Evolutionary conservation across 805 yeast genomes (phyloP).

Genomic region (Wickerhamiella cacticola): DNA sequence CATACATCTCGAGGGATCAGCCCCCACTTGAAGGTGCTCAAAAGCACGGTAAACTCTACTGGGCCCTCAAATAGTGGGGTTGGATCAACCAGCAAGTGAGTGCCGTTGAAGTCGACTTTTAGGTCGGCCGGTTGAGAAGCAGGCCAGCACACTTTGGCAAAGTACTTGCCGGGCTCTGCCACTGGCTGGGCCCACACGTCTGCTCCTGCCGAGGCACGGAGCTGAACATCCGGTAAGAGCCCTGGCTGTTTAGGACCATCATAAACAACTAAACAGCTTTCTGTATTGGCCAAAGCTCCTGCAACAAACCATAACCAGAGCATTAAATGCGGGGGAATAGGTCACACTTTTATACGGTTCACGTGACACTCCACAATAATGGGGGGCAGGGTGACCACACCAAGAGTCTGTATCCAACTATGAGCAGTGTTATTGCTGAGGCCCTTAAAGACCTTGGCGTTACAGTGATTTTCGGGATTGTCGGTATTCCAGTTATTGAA

Average conservation of each 20-base stretch:
- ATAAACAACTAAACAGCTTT: background rate
- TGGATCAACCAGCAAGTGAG: background rate
- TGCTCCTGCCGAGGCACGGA: background rate
- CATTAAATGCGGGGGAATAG: no score
- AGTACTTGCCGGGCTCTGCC: conserved; percentile 20
- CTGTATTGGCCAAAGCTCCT: conserved; percentile 2
- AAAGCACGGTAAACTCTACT: conserved; percentile 1
- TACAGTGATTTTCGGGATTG: conserved; percentile 51
- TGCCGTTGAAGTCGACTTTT: conserved; percentile 17
- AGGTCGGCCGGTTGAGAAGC: conserved; percentile 27
- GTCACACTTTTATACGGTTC: no score
- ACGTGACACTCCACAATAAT: conserved; percentile 6
- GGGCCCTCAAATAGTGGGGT: background rate
- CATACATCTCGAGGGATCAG: conserved; percentile 7
- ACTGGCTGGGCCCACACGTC: background rate
- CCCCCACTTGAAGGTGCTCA: conserved; percentile 2
- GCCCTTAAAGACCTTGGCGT: conserved; percentile 41
- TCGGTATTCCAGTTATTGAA: conserved; percentile 66
- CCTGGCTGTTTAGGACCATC: background rate
- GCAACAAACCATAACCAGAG: background rate
- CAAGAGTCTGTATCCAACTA: background rate
- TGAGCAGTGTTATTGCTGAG: conserved; percentile 35
- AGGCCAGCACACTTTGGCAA: conserved; percentile 29
- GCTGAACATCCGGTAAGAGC: background rate
- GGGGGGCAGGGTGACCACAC: background rate